Base-by-base conservation (phyloP, 805 yeast species). In the Saccharomyces eubayanus region DNA sequence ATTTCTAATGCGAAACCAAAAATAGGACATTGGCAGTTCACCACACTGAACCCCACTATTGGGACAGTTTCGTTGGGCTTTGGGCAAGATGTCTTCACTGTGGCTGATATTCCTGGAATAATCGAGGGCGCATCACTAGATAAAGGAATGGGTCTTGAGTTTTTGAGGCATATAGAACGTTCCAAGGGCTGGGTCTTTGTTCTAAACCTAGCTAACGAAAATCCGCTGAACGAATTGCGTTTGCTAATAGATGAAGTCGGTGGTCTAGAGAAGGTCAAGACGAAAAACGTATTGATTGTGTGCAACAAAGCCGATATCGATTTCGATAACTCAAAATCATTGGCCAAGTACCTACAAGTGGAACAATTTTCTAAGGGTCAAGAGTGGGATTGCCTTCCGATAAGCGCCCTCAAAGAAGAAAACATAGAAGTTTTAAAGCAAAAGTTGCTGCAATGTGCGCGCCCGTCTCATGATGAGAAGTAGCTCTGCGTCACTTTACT, bases 81-180 rank as follows among this genome's bases (percentile, higher is more conserved):
- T 1, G 87, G 83, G 59, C 77, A 77, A 55, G 81, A 80, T 3
- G 69, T 74, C 2, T 91, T 92, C 67, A 88, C 97, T 0, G 97
- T 94, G 1, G 98, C 98, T 1, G 99, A 94, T 72, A 94, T 94
- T 54, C 99, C 99, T 0, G 99, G 99, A 6, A 86, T 94, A 47
- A 87, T 94, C 55, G 78, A 83, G 67, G 97, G 96, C 6, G 98
- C 99, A 0, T 78, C 83, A 6, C 73, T 82, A 49, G 87, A 91
- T 65, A 84, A 79, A 66, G 99, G 99, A 1, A 84, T 94, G 87
- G 99, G 99, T 0, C 75, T 89, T 49, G 97, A 90, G 57, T 94
- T 94, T 68, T 72, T 94, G 58, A 78, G 97, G 53, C 99, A 94
- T 67, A 82, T 94, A 48, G 98, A 94, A 69, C 78, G 99, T 58